Conservation (phyloP, 768 basidiomycete species). For the Tylopilus balloui region DNA sequence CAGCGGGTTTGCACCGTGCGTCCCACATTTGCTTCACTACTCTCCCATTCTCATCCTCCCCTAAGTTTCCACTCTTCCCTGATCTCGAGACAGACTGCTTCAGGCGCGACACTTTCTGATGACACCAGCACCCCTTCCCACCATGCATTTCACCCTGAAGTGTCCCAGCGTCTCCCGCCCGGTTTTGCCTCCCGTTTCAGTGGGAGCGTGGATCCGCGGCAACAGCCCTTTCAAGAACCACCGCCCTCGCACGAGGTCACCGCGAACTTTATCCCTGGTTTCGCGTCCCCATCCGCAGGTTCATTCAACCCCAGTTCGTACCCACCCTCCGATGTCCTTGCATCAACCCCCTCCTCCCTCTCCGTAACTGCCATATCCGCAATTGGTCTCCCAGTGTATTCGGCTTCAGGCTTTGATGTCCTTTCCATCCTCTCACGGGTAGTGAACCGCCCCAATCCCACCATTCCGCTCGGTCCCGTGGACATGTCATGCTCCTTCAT, state of each 20-base stretch:
- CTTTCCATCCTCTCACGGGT: conserved; percentile 78
- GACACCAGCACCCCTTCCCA: background rate
- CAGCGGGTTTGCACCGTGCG: conserved; percentile 38
- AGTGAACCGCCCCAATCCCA: conserved; percentile 66
- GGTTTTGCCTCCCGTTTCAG: background rate
- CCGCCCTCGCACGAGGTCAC: conserved; percentile 3
- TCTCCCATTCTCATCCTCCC: conserved; percentile 11
- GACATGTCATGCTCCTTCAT: conserved; percentile 91
- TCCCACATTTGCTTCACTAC: background rate
- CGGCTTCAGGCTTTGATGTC: conserved; percentile 86
- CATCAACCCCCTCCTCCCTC: background rate
- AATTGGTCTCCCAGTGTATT: conserved; percentile 65
- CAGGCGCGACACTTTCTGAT: background rate
- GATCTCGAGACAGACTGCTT: conserved; percentile 14
- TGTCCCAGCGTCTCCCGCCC: background rate
- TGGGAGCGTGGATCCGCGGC: conserved; percentile 2
- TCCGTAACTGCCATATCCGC: conserved; percentile 31
- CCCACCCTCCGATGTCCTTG: background rate
- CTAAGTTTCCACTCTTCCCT: conserved; percentile 22
- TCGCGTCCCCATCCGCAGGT: background rate
- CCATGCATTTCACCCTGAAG: background rate
- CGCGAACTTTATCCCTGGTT: conserved; percentile 6
- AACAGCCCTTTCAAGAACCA: conserved; percentile 4
- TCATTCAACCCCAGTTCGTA: conserved; percentile 8
- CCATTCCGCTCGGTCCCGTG: conserved; percentile 80